A percentile compares a stretch with the other conserved stretches of the same genome.
Evolutionary conservation across 2,329 filamentous ascomycete species (phyloP).

Genomic region (Paraphoma chrysanthemicola): DNA sequence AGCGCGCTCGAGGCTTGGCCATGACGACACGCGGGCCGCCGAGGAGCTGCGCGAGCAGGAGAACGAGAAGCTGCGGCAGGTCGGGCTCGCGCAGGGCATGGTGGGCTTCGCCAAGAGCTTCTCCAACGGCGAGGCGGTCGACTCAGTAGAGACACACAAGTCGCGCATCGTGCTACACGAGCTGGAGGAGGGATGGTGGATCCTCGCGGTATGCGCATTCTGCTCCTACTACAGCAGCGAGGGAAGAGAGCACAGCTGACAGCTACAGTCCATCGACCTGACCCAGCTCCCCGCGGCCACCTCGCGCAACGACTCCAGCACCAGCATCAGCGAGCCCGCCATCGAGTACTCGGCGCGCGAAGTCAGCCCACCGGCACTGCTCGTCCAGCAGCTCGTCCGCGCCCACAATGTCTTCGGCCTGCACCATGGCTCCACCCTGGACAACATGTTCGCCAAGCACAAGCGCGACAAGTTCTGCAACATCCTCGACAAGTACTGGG

Average conservation of each 20-base stretch:
- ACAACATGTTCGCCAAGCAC: constrained; percentile 70
- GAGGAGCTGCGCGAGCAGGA: constrained; percentile 63
- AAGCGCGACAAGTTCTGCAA: constrained; percentile 73
- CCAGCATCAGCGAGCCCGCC: constrained; percentile 42
- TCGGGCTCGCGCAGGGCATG: constrained; percentile 96
- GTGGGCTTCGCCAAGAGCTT: constrained; percentile 87
- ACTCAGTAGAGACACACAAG: constrained; percentile 90
- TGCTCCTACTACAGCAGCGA: too few relatives aligned
- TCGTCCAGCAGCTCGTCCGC: constrained; percentile 80
- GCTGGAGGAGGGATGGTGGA: constrained; percentile 93
- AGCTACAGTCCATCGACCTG: constrained; percentile 75
- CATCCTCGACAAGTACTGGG: constrained; percentile 83
- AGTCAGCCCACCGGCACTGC: constrained; percentile 79
- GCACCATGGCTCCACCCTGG: constrained; percentile 81
- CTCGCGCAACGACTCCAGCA: constrained; percentile 25
- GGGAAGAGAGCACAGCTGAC: not conserved
- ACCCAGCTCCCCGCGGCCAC: constrained; percentile 69
- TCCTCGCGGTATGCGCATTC: constrained; percentile 74
- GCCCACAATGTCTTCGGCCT: constrained; percentile 86
- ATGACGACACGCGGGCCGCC: constrained; percentile 45
- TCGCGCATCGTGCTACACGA: constrained; percentile 84
- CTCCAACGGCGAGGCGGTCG: constrained; percentile 75
- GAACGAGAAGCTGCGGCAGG: constrained; percentile 88
- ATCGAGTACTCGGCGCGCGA: constrained; percentile 89
- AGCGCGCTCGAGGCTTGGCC: constrained; percentile 35